These are phyloP conservation scores for Diaporthe sp. DNA, from an alignment of 2,329 filamentous ascomycete species.

Conservation along the genomic window DNA sequence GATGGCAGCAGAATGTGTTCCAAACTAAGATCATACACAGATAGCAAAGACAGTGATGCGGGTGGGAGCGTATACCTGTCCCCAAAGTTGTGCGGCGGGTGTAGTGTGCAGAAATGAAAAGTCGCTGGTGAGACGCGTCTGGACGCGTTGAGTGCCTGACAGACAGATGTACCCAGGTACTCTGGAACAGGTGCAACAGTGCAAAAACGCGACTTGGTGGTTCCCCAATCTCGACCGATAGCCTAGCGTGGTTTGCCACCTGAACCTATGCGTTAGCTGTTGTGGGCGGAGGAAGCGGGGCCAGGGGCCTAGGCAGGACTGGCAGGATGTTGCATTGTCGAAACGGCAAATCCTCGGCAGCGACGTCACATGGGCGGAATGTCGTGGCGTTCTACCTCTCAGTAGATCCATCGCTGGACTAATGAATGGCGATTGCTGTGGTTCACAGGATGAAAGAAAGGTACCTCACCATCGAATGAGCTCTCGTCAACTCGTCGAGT, in stretches of 20 bases:
- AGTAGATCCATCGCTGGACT: not conserved
- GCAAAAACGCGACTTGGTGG: not conserved
- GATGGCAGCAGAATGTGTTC: not conserved
- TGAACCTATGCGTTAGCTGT: not conserved
- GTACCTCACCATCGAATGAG: not conserved
- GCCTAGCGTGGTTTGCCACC: not conserved
- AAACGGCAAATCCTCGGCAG: slow-evolving; percentile 6
- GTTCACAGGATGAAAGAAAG: not conserved
- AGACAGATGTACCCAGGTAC: not conserved
- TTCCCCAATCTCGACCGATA: too few species aligned
- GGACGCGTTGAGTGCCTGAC: slow-evolving; percentile 23
- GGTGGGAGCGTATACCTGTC: not conserved
- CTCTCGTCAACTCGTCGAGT: too few species aligned
- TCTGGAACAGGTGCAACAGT: not conserved
- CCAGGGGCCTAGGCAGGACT: not conserved
- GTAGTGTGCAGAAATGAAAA: not conserved
- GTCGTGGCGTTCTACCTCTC: not conserved
- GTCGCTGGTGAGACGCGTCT: slow-evolving; percentile 21
- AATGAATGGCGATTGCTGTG: not conserved
- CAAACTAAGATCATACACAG: not conserved
- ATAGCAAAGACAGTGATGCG: not conserved
- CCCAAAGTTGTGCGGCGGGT: not conserved
- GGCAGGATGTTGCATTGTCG: not conserved
- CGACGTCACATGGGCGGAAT: slow-evolving; percentile 13
- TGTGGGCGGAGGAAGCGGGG: not conserved